phyloP scores from a whole-genome alignment of 2,329 filamentous ascomycete species.

The Plectosphaerella cucumerina region DNA sequence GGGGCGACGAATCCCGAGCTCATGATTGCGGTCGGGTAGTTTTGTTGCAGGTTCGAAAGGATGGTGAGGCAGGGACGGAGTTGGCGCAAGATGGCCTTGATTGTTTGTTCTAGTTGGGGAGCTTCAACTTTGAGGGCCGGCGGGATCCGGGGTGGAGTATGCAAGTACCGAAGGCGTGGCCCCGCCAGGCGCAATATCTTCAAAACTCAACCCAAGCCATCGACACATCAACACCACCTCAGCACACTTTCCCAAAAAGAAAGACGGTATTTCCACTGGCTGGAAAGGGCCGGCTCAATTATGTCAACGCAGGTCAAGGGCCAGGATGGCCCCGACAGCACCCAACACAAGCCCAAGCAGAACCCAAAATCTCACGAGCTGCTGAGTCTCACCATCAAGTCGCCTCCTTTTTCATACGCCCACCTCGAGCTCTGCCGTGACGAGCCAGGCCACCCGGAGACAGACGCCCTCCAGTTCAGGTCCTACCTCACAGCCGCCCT shows the following conservation, averaged over 20 bases:
- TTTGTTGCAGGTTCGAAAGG: constrained; percentile 1
- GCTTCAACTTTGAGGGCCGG: background rate
- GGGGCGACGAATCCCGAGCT: constrained; percentile 63
- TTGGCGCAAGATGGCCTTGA: background rate
- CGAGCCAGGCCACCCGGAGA: constrained; percentile 14
- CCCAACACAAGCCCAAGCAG: constrained; percentile 5
- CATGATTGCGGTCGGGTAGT: constrained; percentile 27
- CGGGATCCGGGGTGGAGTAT: background rate
- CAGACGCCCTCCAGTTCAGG: constrained; percentile 61
- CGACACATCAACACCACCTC: too few species aligned
- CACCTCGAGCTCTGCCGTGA: constrained; percentile 45
- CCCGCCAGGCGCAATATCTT: background rate
- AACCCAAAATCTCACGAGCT: constrained; percentile 42
- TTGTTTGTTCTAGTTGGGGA: background rate
- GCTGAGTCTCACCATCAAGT: constrained; percentile 45
- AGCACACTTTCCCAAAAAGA: too few species aligned
- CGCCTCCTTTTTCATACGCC: constrained; percentile 52
- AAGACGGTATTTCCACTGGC: too few species aligned
- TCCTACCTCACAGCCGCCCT: constrained; percentile 62
- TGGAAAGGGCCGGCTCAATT: background rate
- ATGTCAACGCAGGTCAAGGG: constrained; percentile 9
- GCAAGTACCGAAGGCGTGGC: background rate
- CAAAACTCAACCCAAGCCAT: background rate
- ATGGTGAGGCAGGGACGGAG: background rate
- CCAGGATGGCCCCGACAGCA: background rate